Percentiles rank a stretch among this genome's conserved stretches.
phyloP scores from a whole-genome alignment of 2,329 filamentous ascomycete genomes.

The Cercospora sojina region DNA sequence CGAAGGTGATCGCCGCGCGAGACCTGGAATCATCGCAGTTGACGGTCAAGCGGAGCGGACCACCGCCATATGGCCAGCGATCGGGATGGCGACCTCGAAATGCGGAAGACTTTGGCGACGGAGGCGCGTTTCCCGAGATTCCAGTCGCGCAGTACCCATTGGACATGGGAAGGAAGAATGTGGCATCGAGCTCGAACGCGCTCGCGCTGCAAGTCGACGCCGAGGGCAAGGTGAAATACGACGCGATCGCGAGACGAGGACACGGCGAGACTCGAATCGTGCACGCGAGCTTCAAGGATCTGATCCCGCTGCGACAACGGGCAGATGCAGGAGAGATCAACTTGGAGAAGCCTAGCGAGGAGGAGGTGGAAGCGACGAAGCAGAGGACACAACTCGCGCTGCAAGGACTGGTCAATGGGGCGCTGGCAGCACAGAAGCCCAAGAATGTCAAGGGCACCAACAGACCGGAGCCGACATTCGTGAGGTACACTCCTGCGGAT shows the following conservation, averaged over 20 bases:
- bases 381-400: conserved; percentile 87
- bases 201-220: conserved; percentile 88
- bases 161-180: conserved; percentile 81
- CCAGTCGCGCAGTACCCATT: conserved; percentile 92
- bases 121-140: conserved; percentile 92
- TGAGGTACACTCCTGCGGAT: conserved; percentile 91
- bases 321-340: conserved; percentile 92
- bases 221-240: conserved; percentile 93
- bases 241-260: conserved; percentile 87
- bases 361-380: conserved; percentile 79
- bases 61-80: conserved; percentile 84
- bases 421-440: conserved; percentile 87
- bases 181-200: conserved; percentile 70
- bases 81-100: conserved; percentile 85
- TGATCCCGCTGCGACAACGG: conserved; percentile 89
- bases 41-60: conserved; percentile 77
- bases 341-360: conserved; percentile 77
- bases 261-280: conserved; percentile 82
- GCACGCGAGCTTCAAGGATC: conserved; percentile 92
- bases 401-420: conserved; percentile 76
- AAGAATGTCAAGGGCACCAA: conserved; percentile 87
- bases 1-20: conserved; percentile 75
- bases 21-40: conserved; percentile 84
- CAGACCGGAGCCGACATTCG: conserved; percentile 84
- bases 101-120: conserved; percentile 91